Evolutionary conservation across 768 basidiomycete genomes (phyloP), one percentile per base, ranked within the genome.

Genomic region (Amanita polypyramis): DNA sequence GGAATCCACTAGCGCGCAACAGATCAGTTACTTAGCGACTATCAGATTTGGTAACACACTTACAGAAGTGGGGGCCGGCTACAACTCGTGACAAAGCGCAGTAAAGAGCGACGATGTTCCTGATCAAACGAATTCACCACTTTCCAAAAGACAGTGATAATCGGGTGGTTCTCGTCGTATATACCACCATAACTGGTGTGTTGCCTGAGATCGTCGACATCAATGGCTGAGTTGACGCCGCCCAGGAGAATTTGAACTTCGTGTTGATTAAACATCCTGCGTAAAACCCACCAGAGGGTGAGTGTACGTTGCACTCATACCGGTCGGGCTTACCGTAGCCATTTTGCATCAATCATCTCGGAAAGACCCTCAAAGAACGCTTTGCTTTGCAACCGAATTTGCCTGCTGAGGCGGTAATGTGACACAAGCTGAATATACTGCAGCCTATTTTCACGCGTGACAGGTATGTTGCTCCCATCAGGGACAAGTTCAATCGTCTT

Each of bases 191-290:
- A 92, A 43, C 81, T 75, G 0, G 89, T 89, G 56, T 98, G 71
- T 7, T 61, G 57, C 49, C 81, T 70, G 50, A 97, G 64, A 62
- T 99, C 94, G 12, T 84, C 79, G 6, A 97, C 54, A 58, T 94
- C 86, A 40, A 95, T 82, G 0, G 85, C 84, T 0, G 87, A 70
- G 51, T 94, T 85, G 27, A 87, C 85, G 5, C 90, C 92, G 0
- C 94, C 94, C 5, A 99, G 72, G 1, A 98, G 70, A 41, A 95
- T 84, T 60, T 93, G 92, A 3, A 97, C 70, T 63, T 98, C 96
- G 60, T 90, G 86, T 54, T 95, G 94, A 62, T 97, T 95, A 67
- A 98, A 99, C 89, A 98, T 94, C 38, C 91, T 88, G 52, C 7
- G 51, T 27, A 42, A 23, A 10, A 29, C 23, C 37, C 19, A 32